Conservation (phyloP, 2,329 filamentous ascomycete genomes). For the Malbranchea zuffiana region DNA sequence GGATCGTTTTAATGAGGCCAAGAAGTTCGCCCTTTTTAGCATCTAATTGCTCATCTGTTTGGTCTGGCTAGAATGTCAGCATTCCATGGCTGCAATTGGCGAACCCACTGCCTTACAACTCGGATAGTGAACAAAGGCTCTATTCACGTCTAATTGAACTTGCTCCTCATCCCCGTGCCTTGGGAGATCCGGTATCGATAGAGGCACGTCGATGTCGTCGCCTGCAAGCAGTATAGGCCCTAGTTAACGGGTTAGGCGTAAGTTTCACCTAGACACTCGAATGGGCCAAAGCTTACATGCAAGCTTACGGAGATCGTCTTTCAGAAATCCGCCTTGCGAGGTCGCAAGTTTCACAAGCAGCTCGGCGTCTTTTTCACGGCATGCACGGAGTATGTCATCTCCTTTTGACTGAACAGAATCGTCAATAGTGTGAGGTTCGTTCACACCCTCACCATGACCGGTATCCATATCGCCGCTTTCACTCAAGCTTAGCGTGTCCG, state of each 20-base stretch:
- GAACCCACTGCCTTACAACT: constrained; percentile 45
- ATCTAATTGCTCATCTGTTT: constrained; percentile 57
- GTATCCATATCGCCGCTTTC: no score
- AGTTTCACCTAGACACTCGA: not conserved
- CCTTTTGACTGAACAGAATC: constrained; percentile 25
- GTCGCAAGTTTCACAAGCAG: constrained; percentile 49
- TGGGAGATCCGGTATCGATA: constrained; percentile 44
- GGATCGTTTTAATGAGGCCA: constrained; percentile 64
- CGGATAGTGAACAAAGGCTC: constrained; percentile 97
- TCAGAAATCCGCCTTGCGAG: constrained; percentile 55
- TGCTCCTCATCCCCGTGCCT: constrained; percentile 82
- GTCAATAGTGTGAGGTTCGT: no score
- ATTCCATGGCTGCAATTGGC: not conserved
- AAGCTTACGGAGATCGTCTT: constrained; percentile 55
- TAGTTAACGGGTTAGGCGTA: not conserved
- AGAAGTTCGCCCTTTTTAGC: constrained; percentile 66
- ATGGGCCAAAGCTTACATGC: constrained; percentile 56
- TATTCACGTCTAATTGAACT: constrained; percentile 81
- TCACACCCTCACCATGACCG: no score
- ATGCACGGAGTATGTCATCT: constrained; percentile 48
- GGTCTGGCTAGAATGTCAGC: constrained; percentile 41
- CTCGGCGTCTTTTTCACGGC: constrained; percentile 46
- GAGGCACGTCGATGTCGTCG: no score
- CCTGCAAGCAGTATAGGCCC: constrained; percentile 39
- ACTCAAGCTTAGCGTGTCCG: no score